Evolutionary conservation across 2,329 filamentous ascomycete genomes (phyloP).

Genomic region (Colletotrichum filicis): DNA sequence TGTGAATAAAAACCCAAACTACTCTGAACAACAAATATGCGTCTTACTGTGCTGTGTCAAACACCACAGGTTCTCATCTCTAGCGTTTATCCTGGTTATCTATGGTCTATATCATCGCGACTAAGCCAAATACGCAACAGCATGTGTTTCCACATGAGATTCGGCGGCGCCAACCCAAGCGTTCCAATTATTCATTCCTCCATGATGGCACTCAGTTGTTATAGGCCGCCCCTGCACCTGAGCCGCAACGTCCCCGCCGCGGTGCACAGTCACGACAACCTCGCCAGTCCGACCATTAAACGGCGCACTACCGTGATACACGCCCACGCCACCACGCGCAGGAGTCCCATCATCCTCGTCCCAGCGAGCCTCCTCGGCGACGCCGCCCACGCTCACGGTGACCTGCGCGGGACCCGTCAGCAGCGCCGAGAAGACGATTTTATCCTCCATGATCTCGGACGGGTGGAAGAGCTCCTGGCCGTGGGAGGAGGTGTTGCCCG

Average conservation of each 20-base stretch:
- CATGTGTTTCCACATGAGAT: not conserved
- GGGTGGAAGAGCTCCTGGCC: slow-evolving; percentile 39
- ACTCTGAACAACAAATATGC: not conserved
- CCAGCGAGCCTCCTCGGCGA: slow-evolving; percentile 35
- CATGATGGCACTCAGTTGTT: slow-evolving; percentile 17
- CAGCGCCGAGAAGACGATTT: slow-evolving; percentile 41
- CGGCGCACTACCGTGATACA: slow-evolving; percentile 44
- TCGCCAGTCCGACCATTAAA: slow-evolving; percentile 40
- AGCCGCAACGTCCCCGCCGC: slow-evolving; percentile 5
- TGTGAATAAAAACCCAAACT: not conserved
- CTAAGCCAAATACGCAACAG: slow-evolving; percentile 13
- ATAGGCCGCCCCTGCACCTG: slow-evolving; percentile 29
- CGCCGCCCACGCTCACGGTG: slow-evolving; percentile 43
- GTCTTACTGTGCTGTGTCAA: not conserved
- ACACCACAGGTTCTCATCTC: no score
- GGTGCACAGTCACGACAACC: slow-evolving; percentile 37
- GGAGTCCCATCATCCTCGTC: slow-evolving; percentile 36
- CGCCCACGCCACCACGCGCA: slow-evolving; percentile 38
- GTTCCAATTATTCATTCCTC: slow-evolving; percentile 36
- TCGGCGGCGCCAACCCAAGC: slow-evolving; percentile 27
- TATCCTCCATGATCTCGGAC: slow-evolving; percentile 36
- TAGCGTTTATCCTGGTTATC: no score
- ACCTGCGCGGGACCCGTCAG: slow-evolving; percentile 40
- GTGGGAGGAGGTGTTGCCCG: slow-evolving; percentile 42
- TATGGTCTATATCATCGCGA: no score